A percentile compares a stretch with the other conserved stretches of the same genome.
Conservation (phyloP, 371 early-diverging fungal species). For the Saksenaea vasiformis region DNA sequence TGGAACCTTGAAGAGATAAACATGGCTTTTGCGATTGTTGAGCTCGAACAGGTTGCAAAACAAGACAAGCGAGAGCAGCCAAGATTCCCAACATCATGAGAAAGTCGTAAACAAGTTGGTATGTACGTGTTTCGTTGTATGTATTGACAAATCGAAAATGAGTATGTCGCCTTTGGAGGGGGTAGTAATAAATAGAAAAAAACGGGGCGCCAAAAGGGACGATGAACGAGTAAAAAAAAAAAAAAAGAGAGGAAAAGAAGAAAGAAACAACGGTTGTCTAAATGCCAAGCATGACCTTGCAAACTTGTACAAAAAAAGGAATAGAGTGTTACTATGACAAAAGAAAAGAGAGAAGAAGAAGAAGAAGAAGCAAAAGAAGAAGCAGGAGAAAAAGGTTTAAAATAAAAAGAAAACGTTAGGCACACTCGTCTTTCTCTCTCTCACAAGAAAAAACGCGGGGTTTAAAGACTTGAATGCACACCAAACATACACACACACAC, state of each 20-base stretch:
- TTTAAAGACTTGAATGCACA: neutral
- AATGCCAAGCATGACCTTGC: neutral
- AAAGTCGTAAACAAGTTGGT: neutral
- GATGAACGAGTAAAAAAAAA: neutral
- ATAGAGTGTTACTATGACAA: neutral
- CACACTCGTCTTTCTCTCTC: too few species aligned
- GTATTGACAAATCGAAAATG: neutral
- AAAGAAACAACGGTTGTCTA: neutral
- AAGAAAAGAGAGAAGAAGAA: neutral
- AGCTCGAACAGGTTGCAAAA: neutral
- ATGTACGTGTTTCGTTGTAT: neutral
- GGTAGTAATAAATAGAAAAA: neutral
- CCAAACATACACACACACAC: neutral
- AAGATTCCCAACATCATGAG: slow-evolving; percentile 2
- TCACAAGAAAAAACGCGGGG: slow-evolving; percentile 1
- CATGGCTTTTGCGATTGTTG: slow-evolving; percentile 12
- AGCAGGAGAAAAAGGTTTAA: neutral
- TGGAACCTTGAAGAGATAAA: slow-evolving; percentile 26
- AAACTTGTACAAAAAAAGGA: neutral
- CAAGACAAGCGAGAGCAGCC: neutral
- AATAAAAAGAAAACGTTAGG: neutral
- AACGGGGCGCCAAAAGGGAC: slow-evolving; percentile 4
- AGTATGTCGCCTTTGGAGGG: neutral
- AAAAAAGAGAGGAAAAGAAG: neutral
- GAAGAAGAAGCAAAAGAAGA: neutral